phyloP scores from a whole-genome alignment of 129 eudicot species.

The Pulicaria dysenterica region DNA sequence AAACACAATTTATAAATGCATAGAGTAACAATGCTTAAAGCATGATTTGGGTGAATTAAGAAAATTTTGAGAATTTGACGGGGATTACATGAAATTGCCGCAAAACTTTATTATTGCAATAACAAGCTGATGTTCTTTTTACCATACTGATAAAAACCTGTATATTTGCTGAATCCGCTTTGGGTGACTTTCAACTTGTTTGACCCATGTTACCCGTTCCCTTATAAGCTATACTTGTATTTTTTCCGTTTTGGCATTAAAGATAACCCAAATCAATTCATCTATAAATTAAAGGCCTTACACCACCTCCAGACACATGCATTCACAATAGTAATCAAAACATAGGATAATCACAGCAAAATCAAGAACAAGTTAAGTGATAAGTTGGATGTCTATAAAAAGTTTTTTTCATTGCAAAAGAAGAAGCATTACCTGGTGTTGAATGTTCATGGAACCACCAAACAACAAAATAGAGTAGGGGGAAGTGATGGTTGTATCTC shows the following conservation, averaged over 20 bases:
- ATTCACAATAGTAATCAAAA: no score
- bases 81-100: no score
- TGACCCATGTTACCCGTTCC: no score
- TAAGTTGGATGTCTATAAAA: neutral
- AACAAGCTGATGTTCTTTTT: neutral
- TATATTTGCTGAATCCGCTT: neutral
- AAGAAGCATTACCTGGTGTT: slow-evolving; percentile 72
- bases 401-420: neutral
- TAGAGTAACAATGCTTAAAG: no score
- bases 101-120: no score
- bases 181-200: neutral
- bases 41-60: no score
- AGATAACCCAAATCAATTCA: neutral
- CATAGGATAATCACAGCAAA: no score
- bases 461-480: slow-evolving; percentile 89
- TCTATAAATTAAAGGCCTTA: neutral
- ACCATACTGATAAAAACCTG: neutral
- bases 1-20: no score
- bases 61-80: no score
- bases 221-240: neutral
- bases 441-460: slow-evolving; percentile 90
- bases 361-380: neutral
- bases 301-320: no score
- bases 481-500: slow-evolving; percentile 89
- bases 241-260: neutral